Conservation (phyloP, 352 stramenopile species). For the Globisporangium sylvaticum region DNA sequence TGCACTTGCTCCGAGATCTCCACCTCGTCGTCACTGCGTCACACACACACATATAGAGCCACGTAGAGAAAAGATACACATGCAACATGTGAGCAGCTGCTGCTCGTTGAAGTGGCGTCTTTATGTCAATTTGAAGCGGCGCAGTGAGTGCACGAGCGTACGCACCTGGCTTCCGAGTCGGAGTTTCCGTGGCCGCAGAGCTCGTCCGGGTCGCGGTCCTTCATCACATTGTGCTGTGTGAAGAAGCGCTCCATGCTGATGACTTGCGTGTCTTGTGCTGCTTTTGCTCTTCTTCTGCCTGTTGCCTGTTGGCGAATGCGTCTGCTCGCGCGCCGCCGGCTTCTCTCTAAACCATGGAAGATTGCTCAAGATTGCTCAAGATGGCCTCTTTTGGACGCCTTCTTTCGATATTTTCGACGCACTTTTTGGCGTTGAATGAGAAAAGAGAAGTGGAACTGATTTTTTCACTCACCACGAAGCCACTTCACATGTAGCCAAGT, state of each 20-base stretch:
- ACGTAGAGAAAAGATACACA: background rate
- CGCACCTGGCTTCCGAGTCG: conserved; percentile 71
- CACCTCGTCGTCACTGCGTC: conserved; percentile 41
- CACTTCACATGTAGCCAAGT: background rate
- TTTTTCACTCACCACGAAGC: background rate
- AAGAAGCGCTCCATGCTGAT: conserved; percentile 76
- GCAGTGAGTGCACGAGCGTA: background rate
- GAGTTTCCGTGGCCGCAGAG: conserved; percentile 41
- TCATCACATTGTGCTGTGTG: conserved; percentile 64
- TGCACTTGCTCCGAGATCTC: conserved; percentile 55
- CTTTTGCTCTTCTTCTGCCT: conserved; percentile 9
- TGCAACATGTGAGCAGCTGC: background rate
- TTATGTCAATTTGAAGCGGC: background rate
- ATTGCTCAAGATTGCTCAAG: no score
- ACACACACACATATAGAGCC: background rate
- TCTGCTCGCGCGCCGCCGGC: background rate
- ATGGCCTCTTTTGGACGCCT: background rate
- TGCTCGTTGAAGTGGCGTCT: background rate
- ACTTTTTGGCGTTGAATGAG: background rate
- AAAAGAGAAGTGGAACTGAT: background rate
- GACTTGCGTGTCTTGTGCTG: background rate
- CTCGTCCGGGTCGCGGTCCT: conserved; percentile 72
- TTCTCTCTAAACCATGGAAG: conserved; percentile 1
- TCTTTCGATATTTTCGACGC: conserved; percentile 5
- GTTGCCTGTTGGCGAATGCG: conserved; percentile 1